Conservation (phyloP, 2,329 filamentous ascomycete species). For the Fusarium goolgardi region DNA sequence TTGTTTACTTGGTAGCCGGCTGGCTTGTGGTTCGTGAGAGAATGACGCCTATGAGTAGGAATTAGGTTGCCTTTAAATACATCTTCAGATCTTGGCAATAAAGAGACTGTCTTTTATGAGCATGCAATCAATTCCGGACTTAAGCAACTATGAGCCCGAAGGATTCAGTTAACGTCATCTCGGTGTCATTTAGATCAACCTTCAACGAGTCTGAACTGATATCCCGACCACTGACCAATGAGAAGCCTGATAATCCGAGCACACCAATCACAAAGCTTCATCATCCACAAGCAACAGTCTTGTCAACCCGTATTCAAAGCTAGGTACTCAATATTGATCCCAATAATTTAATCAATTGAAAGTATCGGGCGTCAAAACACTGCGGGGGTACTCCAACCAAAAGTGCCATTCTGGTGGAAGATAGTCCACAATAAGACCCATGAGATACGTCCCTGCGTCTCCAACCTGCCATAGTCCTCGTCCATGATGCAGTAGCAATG, state of each 20-base stretch:
- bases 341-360: background rate
- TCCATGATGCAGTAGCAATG: constrained; percentile 21
- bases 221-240: background rate
- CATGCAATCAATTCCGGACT: background rate
- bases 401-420: constrained; percentile 24
- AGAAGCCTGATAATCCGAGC: background rate
- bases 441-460: constrained; percentile 14
- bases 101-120: fast-evolving
- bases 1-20: fast-evolving
- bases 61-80: background rate
- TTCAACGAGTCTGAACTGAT: fast-evolving
- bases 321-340: fast-evolving
- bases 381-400: constrained; percentile 20
- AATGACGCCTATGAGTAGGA: fast-evolving
- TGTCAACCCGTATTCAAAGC: background rate
- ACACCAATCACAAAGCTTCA: background rate
- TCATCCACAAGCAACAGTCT: background rate
- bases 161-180: background rate
- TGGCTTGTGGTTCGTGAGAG: background rate
- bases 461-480: constrained; percentile 25
- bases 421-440: constrained; percentile 14
- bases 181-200: background rate
- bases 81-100: no score
- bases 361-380: background rate
- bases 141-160: background rate